Conservation (phyloP, 2,329 filamentous ascomycete species). For the Arthrobotrys iridis region DNA sequence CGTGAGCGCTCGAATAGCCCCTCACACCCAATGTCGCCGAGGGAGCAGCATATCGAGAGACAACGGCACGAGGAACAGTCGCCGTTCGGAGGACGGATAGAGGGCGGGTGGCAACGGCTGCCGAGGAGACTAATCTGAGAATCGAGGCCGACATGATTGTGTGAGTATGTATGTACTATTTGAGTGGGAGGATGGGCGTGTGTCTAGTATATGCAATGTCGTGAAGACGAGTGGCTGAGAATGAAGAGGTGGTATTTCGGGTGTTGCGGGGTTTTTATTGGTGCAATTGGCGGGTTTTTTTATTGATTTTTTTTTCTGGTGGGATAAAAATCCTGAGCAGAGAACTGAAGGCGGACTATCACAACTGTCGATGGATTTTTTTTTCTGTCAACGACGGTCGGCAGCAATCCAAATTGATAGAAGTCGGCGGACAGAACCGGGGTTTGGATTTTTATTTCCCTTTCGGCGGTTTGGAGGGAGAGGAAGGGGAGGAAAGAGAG, state of each 20-base stretch:
- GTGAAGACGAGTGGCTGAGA: slow-evolving; percentile 21
- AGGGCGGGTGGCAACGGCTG: slow-evolving; percentile 66
- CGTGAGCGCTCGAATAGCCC: slow-evolving; percentile 71
- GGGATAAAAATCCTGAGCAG: slow-evolving; percentile 14
- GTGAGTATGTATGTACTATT: slow-evolving; percentile 1
- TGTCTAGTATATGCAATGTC: slow-evolving; percentile 14
- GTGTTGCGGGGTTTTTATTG: slow-evolving; percentile 53
- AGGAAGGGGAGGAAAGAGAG: slow-evolving; percentile 3
- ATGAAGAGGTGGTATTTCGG: slow-evolving; percentile 19
- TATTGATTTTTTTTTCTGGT: slow-evolving; percentile 9
- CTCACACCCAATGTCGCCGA: slow-evolving; percentile 67
- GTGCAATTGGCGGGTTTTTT: background rate
- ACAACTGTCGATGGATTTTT: slow-evolving; percentile 7
- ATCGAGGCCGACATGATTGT: slow-evolving; percentile 58
- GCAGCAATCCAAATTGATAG: background rate
- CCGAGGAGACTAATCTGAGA: slow-evolving; percentile 67
- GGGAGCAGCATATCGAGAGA: slow-evolving; percentile 56
- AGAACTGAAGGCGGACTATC: background rate
- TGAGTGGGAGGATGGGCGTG: background rate
- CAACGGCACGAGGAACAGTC: slow-evolving; percentile 46
- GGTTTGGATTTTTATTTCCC: background rate
- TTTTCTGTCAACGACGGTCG: background rate
- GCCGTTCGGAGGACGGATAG: slow-evolving; percentile 63
- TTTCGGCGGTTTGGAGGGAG: slow-evolving; percentile 27
- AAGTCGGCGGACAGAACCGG: slow-evolving; percentile 11